Conservation (phyloP, 2,329 filamentous ascomycete species). For the Talaromyces islandicus region DNA sequence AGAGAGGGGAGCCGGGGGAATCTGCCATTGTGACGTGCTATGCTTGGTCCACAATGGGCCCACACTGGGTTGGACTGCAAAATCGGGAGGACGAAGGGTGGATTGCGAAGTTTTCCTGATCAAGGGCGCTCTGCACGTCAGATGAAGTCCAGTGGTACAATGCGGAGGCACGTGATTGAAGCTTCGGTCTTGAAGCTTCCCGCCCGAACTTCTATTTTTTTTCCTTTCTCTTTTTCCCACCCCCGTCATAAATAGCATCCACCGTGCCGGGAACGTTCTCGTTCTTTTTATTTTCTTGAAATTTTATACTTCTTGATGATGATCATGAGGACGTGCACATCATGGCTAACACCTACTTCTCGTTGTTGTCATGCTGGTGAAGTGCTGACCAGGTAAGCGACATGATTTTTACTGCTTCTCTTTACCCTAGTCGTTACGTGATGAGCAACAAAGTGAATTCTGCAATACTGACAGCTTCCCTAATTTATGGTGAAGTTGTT, state of each 20-base stretch:
- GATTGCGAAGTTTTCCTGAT: not conserved
- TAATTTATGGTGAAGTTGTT: slow-evolving; percentile 30
- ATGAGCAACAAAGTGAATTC: slow-evolving; percentile 40
- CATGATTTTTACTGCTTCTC: slow-evolving; percentile 8
- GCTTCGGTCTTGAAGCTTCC: slow-evolving; percentile 7
- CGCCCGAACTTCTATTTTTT: not conserved
- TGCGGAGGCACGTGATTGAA: slow-evolving; percentile 7
- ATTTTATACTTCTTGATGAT: not conserved
- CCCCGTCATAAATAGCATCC: not conserved
- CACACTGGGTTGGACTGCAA: not conserved
- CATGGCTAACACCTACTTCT: not conserved
- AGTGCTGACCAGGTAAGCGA: slow-evolving; percentile 3
- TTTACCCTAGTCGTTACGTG: slow-evolving; percentile 14
- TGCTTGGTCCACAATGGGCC: not conserved
- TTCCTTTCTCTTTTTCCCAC: not conserved
- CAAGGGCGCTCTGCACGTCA: not conserved
- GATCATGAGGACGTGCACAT: not conserved
- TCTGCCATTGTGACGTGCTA: slow-evolving; percentile 38
- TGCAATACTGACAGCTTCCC: slow-evolving; percentile 42
- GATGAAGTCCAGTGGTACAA: not conserved
- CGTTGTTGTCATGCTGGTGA: not conserved
- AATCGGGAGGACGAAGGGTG: not conserved
- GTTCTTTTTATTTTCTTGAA: not conserved
- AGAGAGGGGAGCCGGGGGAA: slow-evolving; percentile 59
- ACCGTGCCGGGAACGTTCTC: too few relatives aligned